Conservation (phyloP, 306 rosid species). For the Quillaja saponaria region DNA sequence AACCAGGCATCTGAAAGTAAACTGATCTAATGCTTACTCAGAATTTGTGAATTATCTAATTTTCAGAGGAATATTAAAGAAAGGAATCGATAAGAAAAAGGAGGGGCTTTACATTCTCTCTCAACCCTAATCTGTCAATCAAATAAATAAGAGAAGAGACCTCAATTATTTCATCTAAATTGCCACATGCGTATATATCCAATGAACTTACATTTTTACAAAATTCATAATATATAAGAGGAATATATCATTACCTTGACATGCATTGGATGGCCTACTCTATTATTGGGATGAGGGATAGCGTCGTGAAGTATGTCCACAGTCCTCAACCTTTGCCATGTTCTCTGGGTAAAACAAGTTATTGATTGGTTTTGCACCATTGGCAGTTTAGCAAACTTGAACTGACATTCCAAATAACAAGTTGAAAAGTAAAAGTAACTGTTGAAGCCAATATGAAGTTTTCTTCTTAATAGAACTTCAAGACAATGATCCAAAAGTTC, state of each 20-base stretch:
- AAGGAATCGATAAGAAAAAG: constrained; percentile 2
- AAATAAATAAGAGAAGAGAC: constrained; percentile 3
- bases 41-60: background rate
- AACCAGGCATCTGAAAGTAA: background rate
- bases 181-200: background rate
- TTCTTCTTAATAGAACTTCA: no score
- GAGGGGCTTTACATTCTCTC: constrained; percentile 6
- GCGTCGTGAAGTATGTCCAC: constrained; percentile 67
- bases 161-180: constrained; percentile 17
- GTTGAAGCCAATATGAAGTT: no score
- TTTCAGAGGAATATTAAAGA: constrained; percentile 6
- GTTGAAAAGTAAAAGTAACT: background rate
- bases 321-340: constrained; percentile 72
- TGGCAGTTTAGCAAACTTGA: background rate
- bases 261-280: constrained; percentile 83
- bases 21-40: background rate
- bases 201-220: background rate
- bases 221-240: constrained; percentile 11
- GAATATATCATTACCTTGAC: constrained; percentile 50
- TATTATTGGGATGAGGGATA: constrained; percentile 59
- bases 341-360: constrained; percentile 51
- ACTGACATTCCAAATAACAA: constrained; percentile 15
- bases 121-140: background rate
- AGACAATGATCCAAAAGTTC: no score
- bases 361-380: constrained; percentile 19